Evolutionary conservation across 805 yeast species (phyloP).

Genomic region (Starmerella stellata): DNA sequence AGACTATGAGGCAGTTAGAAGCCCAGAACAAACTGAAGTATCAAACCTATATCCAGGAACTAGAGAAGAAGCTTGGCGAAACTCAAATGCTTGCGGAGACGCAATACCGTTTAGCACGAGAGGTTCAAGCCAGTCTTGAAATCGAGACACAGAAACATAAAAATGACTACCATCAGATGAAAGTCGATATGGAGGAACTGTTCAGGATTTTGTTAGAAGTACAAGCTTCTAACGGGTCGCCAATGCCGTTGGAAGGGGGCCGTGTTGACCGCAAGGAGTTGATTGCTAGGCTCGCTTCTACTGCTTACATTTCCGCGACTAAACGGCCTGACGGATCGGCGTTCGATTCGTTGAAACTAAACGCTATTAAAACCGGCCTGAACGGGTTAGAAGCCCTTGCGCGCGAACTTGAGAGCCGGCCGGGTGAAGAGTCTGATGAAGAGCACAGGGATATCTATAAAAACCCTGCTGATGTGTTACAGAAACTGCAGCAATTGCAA

Average conservation of each 20-base stretch:
- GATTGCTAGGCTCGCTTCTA: conserved; percentile 17
- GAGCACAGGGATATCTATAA: conserved; percentile 5
- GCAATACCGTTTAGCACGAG: conserved; percentile 44
- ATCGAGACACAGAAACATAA: conserved; percentile 34
- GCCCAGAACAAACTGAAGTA: conserved; percentile 58
- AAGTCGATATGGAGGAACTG: conserved; percentile 39
- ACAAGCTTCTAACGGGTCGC: conserved; percentile 2
- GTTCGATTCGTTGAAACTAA: conserved; percentile 13
- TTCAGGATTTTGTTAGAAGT: conserved; percentile 40
- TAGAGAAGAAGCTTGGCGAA: conserved; percentile 45
- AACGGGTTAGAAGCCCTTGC: conserved; percentile 35
- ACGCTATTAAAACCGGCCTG: conserved; percentile 20
- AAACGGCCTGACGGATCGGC: neutral
- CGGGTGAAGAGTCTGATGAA: conserved; percentile 61
- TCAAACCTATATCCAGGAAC: conserved; percentile 45
- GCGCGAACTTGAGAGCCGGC: conserved; percentile 33
- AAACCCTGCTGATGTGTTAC: conserved; percentile 32
- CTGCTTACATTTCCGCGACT: conserved; percentile 3
- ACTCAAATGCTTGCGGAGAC: conserved; percentile 39
- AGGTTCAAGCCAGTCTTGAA: conserved; percentile 41
- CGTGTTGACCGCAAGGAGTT: conserved; percentile 21
- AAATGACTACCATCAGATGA: conserved; percentile 27
- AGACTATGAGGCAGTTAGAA: conserved; percentile 36
- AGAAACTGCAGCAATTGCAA: conserved; percentile 54
- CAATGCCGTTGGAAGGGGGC: conserved; percentile 14